Conservation (phyloP, 179 eudicot species). For the Corrigiola litoralis region DNA sequence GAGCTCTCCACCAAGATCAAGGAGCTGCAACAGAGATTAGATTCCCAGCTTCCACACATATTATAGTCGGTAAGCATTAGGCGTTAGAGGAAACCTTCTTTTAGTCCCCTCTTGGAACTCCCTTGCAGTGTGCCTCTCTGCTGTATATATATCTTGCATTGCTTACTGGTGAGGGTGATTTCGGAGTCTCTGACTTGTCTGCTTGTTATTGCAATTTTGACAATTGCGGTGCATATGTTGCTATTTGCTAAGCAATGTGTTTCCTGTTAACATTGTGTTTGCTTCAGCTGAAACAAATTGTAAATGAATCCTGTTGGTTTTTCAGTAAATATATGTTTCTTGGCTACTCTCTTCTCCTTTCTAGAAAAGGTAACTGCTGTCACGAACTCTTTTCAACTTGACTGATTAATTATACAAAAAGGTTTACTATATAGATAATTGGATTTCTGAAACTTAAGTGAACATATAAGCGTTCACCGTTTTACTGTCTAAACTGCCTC, state of each 20-base stretch:
- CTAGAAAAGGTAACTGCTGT: too few relatives aligned
- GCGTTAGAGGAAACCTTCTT: slow-evolving; percentile 9
- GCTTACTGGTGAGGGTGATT: slow-evolving; percentile 12
- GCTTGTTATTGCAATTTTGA: slow-evolving; percentile 10
- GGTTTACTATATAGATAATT: too few relatives aligned
- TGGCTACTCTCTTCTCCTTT: too few relatives aligned
- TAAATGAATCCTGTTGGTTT: not conserved
- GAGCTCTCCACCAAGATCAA: slow-evolving; percentile 77
- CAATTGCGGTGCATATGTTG: slow-evolving; percentile 14
- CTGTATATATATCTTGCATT: slow-evolving; percentile 29
- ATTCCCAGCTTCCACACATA: slow-evolving; percentile 85
- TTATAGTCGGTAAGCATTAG: slow-evolving; percentile 47
- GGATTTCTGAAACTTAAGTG: too few relatives aligned
- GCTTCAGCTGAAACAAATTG: not conserved
- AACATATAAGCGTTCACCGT: too few relatives aligned
- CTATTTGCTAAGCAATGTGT: not conserved
- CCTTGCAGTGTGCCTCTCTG: slow-evolving; percentile 21
- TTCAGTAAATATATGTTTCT: too few relatives aligned
- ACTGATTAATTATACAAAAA: too few relatives aligned
- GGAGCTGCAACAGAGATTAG: slow-evolving; percentile 85
- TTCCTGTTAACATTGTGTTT: not conserved
- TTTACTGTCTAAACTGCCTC: too few relatives aligned
- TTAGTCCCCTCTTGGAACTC: slow-evolving; percentile 9
- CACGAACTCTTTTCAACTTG: too few relatives aligned
- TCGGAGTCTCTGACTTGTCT: slow-evolving; percentile 4